phyloP scores from a whole-genome alignment of 164 flowering plant species.

The Stephania yunnanensis region DNA sequence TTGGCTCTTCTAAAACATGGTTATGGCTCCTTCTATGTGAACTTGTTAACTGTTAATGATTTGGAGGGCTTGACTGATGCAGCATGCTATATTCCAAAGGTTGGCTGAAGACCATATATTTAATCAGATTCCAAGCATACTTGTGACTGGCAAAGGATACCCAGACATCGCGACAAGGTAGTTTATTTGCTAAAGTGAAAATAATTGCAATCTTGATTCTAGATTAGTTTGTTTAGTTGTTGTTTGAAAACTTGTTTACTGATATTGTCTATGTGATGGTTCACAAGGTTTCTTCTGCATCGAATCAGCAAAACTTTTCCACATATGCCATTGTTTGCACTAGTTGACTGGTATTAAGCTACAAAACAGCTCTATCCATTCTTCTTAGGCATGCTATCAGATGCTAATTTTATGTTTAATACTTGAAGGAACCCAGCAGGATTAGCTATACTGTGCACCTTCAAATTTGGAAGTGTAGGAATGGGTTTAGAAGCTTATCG shows the following conservation, averaged over 20 bases:
- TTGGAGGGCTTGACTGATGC: constrained; percentile 12
- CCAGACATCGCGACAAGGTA: constrained; percentile 98
- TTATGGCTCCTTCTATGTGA: background rate
- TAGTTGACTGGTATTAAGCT: constrained; percentile 77
- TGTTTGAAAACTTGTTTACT: background rate
- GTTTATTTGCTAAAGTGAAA: background rate
- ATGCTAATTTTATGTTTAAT: background rate
- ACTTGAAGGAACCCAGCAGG: constrained; percentile 87
- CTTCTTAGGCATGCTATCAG: background rate
- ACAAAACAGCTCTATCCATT: background rate
- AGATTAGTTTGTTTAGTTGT: background rate
- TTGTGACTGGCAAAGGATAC: constrained; percentile 95
- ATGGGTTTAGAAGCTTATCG: constrained; percentile 97
- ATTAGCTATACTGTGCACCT: constrained; percentile 81
- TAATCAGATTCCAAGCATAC: constrained; percentile 80
- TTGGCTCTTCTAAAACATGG: background rate
- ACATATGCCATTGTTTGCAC: constrained; percentile 60
- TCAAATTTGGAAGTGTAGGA: constrained; percentile 86
- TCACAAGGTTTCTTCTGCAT: constrained; percentile 74
- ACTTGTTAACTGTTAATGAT: background rate
- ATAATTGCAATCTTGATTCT: background rate
- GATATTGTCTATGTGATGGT: background rate
- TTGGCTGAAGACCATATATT: constrained; percentile 81
- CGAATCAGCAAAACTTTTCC: constrained; percentile 66
- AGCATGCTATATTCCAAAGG: constrained; percentile 96